Base-by-base conservation (phyloP, 139 green algal genomes). In the Chlorella sp. region DNA sequence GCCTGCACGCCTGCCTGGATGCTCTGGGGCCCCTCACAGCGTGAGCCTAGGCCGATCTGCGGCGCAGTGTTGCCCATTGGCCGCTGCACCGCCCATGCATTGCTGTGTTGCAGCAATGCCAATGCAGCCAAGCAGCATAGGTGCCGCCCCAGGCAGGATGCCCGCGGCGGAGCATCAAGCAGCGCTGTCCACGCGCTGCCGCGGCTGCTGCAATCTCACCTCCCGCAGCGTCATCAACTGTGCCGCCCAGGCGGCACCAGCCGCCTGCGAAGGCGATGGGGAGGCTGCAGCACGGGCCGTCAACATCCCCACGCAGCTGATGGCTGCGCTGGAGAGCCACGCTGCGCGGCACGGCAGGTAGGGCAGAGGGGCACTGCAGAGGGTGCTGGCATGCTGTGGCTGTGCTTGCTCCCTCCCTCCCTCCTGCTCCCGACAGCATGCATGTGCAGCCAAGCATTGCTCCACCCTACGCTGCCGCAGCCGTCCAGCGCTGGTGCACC, bases 181-280 rank as follows among this genome's bases (percentile, higher is more conserved):
- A n/a, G n/a, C n/a, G n/a, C n/a, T n/a, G n/a, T n/a, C n/a, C n/a
- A n/a, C n/a, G n/a, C n/a, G n/a, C n/a, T n/a, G n/a, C n/a, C n/a
- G 44, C 44, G 7, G 9, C 6, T 51, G 23, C 23, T 32, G 60
- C 60, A 9, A 30, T 1, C 60, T 11, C 25, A n/a, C 60, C 51
- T 12, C 25, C 38, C 23, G 88, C 64, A 90, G 83, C 9, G 87
- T 96, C 6, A 85, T 96, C 26, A 94, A 97, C 85, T 95, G 91
- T 65, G 94, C 92, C 39, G 94, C 94, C 7, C 84, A 96, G 16
- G 90, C 91, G 2, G 70, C 82, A 9, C 92, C 94, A 13, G 85
- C 81, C 12, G 87, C 74, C n/a, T 96, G 94, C 57, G 93, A 96
- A 70, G 74, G 78, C 16, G 81, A 96, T 0, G 44, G 44, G 60